A percentile compares a stretch with the other conserved stretches of the same genome.
phyloP scores from a whole-genome alignment of 73 alveolate genomes.

The Paramecium octaurelia region DNA sequence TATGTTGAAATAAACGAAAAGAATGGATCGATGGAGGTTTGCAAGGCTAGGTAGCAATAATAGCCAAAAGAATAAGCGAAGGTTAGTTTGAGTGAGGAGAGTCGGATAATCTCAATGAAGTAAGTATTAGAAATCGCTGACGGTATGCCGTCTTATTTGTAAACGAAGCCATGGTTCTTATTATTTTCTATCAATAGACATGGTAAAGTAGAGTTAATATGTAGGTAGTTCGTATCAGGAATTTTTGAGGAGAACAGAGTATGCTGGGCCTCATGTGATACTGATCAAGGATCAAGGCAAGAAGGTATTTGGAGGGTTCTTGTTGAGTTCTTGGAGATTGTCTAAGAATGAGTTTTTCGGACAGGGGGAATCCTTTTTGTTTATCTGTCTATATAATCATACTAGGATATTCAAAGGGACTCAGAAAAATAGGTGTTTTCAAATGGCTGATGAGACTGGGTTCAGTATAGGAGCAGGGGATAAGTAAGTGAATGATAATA shows the following conservation, averaged over 20 bases:
- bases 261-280: conserved; percentile 26
- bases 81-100: neutral
- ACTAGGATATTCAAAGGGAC: neutral
- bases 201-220: neutral
- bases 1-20: neutral
- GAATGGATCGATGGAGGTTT: neutral
- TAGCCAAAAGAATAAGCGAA: neutral
- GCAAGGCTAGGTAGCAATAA: neutral
- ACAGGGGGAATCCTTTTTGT: conserved; percentile 16
- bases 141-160: neutral
- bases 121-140: neutral
- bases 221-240: conserved; percentile 27
- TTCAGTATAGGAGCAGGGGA: conserved; percentile 44
- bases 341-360: conserved; percentile 43
- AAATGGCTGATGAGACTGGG: conserved; percentile 53
- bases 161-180: conserved; percentile 13
- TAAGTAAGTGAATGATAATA: neutral
- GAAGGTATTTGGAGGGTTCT: neutral
- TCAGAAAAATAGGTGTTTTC: neutral
- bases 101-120: neutral
- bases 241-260: conserved; percentile 14
- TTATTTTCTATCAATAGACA: neutral
- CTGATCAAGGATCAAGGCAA: neutral
- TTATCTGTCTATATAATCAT: neutral
- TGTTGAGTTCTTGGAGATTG: neutral